These are phyloP conservation scores for Cyberlindnera mycetangii DNA, from an alignment of 805 yeast species.

Conservation along the genomic window DNA sequence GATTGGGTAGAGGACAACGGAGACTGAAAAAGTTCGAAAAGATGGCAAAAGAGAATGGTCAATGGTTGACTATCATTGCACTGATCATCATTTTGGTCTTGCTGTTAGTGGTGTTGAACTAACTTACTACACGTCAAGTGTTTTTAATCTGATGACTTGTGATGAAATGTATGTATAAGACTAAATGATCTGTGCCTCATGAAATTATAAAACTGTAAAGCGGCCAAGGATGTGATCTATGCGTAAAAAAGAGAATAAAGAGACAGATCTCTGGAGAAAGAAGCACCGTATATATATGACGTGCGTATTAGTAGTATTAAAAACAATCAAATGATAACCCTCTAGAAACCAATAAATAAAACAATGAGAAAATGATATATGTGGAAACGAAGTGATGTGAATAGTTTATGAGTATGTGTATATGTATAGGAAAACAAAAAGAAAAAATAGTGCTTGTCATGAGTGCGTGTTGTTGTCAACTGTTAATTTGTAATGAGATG, in stretches of 20 bases:
- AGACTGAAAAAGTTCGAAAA: slow-evolving; percentile 38
- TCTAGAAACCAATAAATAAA: neutral
- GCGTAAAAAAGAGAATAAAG: neutral
- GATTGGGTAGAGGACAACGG: slow-evolving; percentile 39
- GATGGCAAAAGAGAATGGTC: slow-evolving; percentile 45
- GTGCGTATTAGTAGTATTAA: neutral
- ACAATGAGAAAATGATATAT: neutral
- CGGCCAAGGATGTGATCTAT: too few relatives aligned
- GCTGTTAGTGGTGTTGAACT: slow-evolving; percentile 36
- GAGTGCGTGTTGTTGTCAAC: too few relatives aligned
- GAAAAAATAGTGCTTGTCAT: too few relatives aligned
- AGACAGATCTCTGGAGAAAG: neutral
- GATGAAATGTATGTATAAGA: neutral
- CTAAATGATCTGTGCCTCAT: neutral
- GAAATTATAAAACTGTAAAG: neutral
- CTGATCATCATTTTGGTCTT: slow-evolving; percentile 42
- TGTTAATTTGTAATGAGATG: too few relatives aligned
- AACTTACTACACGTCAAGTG: neutral
- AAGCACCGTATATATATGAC: neutral
- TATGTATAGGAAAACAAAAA: too few relatives aligned
- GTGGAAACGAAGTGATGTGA: too few relatives aligned
- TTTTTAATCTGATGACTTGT: slow-evolving; percentile 1
- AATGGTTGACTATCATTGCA: slow-evolving; percentile 45
- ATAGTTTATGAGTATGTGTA: too few relatives aligned
- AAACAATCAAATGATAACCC: neutral